phyloP scores from a whole-genome alignment of 1,284 basidiomycete genomes.

The Xerocomus cyaneibrunnescens region DNA sequence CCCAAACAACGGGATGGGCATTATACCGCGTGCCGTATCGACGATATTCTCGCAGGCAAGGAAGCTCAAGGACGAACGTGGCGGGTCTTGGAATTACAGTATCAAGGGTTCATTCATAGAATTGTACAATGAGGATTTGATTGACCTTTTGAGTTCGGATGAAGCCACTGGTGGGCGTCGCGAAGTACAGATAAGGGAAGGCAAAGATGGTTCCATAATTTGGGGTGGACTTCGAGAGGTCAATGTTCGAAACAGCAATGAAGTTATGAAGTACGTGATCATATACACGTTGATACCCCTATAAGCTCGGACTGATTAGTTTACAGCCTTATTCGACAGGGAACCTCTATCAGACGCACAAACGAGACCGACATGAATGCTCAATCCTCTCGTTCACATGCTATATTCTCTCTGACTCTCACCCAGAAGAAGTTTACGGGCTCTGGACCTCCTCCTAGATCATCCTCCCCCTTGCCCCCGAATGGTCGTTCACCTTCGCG shows the following conservation, averaged over 20 bases:
- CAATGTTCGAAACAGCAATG: constrained; percentile 74
- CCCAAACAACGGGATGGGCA: constrained; percentile 80
- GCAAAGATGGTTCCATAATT: constrained; percentile 94
- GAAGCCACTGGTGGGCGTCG: constrained; percentile 62
- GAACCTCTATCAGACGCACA: constrained; percentile 87
- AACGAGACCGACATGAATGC: constrained; percentile 99
- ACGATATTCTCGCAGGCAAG: constrained; percentile 83
- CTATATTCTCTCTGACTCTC: constrained; percentile 96
- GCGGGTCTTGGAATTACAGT: constrained; percentile 67
- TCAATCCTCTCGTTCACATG: constrained; percentile 96
- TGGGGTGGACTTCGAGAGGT: constrained; percentile 96
- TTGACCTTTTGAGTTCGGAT: constrained; percentile 81
- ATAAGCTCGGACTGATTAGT: constrained; percentile 18
- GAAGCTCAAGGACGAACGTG: constrained; percentile 74
- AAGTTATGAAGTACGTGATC: constrained; percentile 85
- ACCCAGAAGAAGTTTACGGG: constrained; percentile 83
- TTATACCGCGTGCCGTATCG: constrained; percentile 94
- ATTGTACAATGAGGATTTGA: constrained; percentile 97
- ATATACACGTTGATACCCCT: constrained; percentile 3
- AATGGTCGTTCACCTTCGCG: constrained; percentile 74
- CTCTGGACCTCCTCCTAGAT: constrained; percentile 63
- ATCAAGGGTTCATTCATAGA: constrained; percentile 92
- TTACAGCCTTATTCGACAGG: constrained; percentile 75
- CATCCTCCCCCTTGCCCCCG: constrained; percentile 70
- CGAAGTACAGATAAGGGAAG: constrained; percentile 95